These are phyloP conservation scores for Metarhizium album DNA, from an alignment of 2,329 filamentous ascomycete species.

Conservation along the genomic window DNA sequence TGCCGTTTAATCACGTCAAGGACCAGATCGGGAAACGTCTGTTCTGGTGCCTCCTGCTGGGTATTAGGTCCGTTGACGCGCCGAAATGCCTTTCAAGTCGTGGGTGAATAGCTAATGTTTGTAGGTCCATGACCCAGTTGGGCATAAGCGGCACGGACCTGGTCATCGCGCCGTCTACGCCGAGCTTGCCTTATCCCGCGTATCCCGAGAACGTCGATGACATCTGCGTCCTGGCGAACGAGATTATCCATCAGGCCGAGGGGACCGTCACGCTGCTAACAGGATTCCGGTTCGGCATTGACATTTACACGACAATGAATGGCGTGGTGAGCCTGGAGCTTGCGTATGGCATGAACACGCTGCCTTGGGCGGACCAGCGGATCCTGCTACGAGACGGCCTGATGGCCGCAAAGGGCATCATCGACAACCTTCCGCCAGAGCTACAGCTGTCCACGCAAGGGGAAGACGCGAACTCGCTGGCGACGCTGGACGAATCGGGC, in stretches of 20 bases:
- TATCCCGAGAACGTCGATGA: constrained; percentile 77
- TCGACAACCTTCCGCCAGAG: constrained; percentile 57
- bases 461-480: constrained; percentile 25
- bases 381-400: constrained; percentile 61
- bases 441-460: constrained; percentile 43
- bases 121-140: constrained; percentile 65
- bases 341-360: constrained; percentile 66
- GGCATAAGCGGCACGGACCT: constrained; percentile 62
- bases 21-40: constrained; percentile 66
- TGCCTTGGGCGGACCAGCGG: constrained; percentile 71
- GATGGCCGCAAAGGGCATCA: constrained; percentile 55
- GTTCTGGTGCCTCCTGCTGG: constrained; percentile 75
- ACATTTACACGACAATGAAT: constrained; percentile 73
- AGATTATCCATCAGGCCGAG: constrained; percentile 59
- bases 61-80: constrained; percentile 42
- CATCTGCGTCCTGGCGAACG: constrained; percentile 61
- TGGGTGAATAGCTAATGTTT: neutral
- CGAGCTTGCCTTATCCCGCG: constrained; percentile 65
- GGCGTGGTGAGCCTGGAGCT: constrained; percentile 69
- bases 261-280: constrained; percentile 59
- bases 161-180: constrained; percentile 65
- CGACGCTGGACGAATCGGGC: constrained; percentile 32
- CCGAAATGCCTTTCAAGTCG: neutral
- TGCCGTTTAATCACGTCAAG: constrained; percentile 56
- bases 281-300: constrained; percentile 71